Conservation (phyloP, 2,329 filamentous ascomycete genomes). For the Phialocephala sp. region DNA sequence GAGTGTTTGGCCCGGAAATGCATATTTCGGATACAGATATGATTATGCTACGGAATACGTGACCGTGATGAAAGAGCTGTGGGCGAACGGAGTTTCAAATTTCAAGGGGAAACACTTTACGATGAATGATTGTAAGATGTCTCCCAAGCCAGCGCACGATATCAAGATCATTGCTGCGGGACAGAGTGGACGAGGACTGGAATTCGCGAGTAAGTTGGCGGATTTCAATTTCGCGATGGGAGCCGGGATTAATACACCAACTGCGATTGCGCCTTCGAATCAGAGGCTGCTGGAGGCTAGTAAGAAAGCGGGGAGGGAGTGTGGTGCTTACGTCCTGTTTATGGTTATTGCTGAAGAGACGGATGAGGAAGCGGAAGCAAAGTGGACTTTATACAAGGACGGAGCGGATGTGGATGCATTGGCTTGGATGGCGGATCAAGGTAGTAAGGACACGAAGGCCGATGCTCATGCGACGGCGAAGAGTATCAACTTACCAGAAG, state of each 20-base stretch:
- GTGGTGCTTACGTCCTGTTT: conserved; percentile 45
- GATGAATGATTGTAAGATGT: conserved; percentile 45
- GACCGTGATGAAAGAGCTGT: conserved; percentile 44
- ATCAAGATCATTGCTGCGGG: conserved; percentile 45
- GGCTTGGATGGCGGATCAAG: conserved; percentile 43
- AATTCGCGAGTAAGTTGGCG: conserved; percentile 43
- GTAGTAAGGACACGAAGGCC: conserved; percentile 42
- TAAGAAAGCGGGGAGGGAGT: conserved; percentile 40
- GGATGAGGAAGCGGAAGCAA: conserved; percentile 40
- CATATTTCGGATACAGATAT: conserved; percentile 44
- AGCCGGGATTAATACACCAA: conserved; percentile 43
- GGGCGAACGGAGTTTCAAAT: conserved; percentile 42
- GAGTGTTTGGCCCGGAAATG: conserved; percentile 44
- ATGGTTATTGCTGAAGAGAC: conserved; percentile 45
- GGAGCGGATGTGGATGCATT: conserved; percentile 43
- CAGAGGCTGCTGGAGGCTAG: conserved; percentile 41
- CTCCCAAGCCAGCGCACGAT: conserved; percentile 29
- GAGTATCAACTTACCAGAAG: conserved; percentile 39
- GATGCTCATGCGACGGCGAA: conserved; percentile 41
- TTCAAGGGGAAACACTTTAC: conserved; percentile 45
- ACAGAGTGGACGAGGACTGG: conserved; percentile 43
- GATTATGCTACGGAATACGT: conserved; percentile 46
- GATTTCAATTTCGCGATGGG: conserved; percentile 45
- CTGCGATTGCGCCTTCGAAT: conserved; percentile 37
- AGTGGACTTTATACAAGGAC: conserved; percentile 44